phyloP scores from a whole-genome alignment of 169 alveolate species.

The Plasmodium sp. region DNA sequence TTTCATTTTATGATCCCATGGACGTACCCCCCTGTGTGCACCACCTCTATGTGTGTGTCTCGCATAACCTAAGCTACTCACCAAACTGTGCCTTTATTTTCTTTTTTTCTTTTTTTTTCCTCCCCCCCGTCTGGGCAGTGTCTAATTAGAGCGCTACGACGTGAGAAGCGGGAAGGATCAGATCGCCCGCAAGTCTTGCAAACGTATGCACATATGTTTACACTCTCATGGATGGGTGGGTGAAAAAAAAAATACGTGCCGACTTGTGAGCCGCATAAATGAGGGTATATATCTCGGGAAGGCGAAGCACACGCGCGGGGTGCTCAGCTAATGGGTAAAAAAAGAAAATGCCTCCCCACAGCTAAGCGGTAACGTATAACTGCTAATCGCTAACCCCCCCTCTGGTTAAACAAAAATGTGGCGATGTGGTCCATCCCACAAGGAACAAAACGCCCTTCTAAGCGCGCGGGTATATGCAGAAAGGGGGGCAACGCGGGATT shows the following conservation, averaged over 20 bases:
- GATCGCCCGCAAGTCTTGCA: background rate
- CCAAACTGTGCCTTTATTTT: background rate
- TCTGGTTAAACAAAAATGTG: background rate
- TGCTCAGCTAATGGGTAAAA: too few relatives aligned
- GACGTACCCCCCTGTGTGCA: background rate
- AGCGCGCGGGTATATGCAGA: background rate
- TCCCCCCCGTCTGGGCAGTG: background rate
- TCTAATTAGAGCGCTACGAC: background rate
- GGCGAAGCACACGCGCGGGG: too few relatives aligned
- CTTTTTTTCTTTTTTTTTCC: too few relatives aligned
- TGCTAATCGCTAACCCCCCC: background rate
- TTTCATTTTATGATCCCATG: background rate
- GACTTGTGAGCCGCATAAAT: too few relatives aligned
- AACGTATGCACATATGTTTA: background rate
- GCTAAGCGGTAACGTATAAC: too few relatives aligned
- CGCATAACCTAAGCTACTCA: background rate
- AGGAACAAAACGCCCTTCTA: background rate
- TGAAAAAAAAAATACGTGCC: too few relatives aligned
- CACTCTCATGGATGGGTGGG: background rate
- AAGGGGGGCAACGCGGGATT: background rate
- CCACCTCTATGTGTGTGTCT: background rate
- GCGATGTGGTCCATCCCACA: background rate
- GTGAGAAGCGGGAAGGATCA: background rate
- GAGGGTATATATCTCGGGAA: too few relatives aligned
- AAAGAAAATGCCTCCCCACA: too few relatives aligned